Base-by-base conservation (phyloP, 768 basidiomycete species). In the Paxillus ammoniavirescens region DNA sequence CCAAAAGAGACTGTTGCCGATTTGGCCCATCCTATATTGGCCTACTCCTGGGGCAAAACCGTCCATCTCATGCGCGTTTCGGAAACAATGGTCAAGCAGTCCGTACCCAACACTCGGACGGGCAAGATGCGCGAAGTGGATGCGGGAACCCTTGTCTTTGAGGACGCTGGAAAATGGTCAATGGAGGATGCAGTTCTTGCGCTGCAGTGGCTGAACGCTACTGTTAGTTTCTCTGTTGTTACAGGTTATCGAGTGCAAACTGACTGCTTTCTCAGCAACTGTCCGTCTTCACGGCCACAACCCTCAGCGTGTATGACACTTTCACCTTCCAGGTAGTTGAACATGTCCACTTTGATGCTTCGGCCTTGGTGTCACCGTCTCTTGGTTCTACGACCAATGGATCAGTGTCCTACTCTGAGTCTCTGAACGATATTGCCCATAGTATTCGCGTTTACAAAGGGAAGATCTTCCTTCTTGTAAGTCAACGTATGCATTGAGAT, bases 391-490 rank as follows among this genome's bases (percentile, higher is more conserved):
- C 81, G 3, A 64, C 72, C 5, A 75, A 79, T 50, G 79, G 79
- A 23, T 70, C 77, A 2, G 58, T 78, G 18, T 65, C 79, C 4
- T 81, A 82, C 59, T 60, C 67, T 4, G 82, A 82, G 54, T 76
- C 79, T 7, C 72, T 79, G 12, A 69, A 72, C 38, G 76, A 84
- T 52, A 72, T 91, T 42, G 75, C 80, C 15, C 88, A 87, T 61
- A 91, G 91, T 62, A 69, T 97, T 43, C 77, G 85, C 17, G 75
- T 83, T 1, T 94, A 97, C 72, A 93, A 95, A 65, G 90, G 92
- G 40, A 98, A 92, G 66, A 77, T 98, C 15, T 98, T 98, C 65
- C 61, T 93, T 28, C 75, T 99, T 65, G 96, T 96, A 68, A 72
- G 89, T 61, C 31, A 41, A 15, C 10, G 17, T 18, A 40, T 8